Evolutionary conservation across 805 yeast genomes (phyloP), one percentile per base, ranked within the genome.

Genomic region (Deakozyma indianensis): DNA sequence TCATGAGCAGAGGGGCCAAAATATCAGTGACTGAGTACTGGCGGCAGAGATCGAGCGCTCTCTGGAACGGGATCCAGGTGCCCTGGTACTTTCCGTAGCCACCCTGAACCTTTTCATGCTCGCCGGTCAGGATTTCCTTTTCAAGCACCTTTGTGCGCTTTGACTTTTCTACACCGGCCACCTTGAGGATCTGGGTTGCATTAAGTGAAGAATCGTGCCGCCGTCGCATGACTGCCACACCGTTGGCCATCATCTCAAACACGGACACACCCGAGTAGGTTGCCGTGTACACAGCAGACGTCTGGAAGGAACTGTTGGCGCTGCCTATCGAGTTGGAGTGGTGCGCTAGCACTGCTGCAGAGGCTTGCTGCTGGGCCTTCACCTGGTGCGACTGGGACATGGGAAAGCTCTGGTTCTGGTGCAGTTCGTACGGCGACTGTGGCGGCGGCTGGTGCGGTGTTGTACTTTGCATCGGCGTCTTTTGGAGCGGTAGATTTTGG

Each of bases 1-100:
- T 70, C 38, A 66, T 46, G 28, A 77, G 63, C 45, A 78, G 61
- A 3, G 82, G 80, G 48, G 61, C 60, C 47, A 78, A 58, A 29
- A 69, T 60, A 41, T 74, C 78, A 44, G 67, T 70, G 20, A 78
- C 76, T 21, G 75, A 74, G 60, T 76, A 80, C 51, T 80, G 70
- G 51, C 70, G 73, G 46, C 82, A 78, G 61, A 81, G 67, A 32
- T 73, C 69, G 11, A 71, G 66, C 1, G 80, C 81, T 27, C 76
- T 61, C 46, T 71, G 78, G 51, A 70, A 71, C 3, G 87, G 83
- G 38, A 78, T 68, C 85, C 87, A 80, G 11, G 82, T 80, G 7
- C 87, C 88, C 57, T 79, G 84, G 59, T 75, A 77, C 53, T 77
- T 76, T n/a, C 83, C 84, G 50, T 78, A 75, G 0, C 84, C 85